Evolutionary conservation across 495 filamentous ascomycete genomes (phyloP), one percentile per base, ranked within the genome.

Genomic region (Choiromyces venosus): DNA sequence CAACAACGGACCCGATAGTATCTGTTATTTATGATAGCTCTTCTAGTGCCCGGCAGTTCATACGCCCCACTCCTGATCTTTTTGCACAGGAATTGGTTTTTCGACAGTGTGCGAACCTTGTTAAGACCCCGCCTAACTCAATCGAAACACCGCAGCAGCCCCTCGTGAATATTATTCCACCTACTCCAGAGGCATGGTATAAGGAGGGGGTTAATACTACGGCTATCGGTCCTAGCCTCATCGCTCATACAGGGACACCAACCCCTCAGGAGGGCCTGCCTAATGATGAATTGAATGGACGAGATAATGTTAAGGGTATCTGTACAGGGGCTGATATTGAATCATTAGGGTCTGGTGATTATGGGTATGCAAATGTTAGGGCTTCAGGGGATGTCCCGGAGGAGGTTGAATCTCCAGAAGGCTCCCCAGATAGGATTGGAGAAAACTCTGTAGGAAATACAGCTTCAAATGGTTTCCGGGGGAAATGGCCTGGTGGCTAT

Each of bases 191-290:
- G n/a, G 4, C 21, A 14, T 56, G n/a, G n/a, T n/a, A n/a, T n/a
- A n/a, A n/a, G n/a, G n/a, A n/a, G n/a, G n/a, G n/a, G n/a, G n/a
- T n/a, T n/a, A n/a, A n/a, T n/a, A n/a, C n/a, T n/a, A n/a, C n/a
- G n/a, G n/a, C n/a, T n/a, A 36, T 52, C 39, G 3, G 36, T 25
- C 46, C 69, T 29, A 78, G 52, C 42, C 77, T 80, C 14, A 16
- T 79, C 37, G 78, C 69, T n/a, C 78, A 80, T 42, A 79, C 76
- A 37, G 76, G 78, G 7, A 71, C 76, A 21, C 73, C 73, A 6
- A 79, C 76, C 25, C 73, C 78, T 0, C 72, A 78, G 40, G 76
- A 79, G 36, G 56, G 66, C 6, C 39, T 40, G 39, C 16, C 39
- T n/a, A n/a, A n/a, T n/a, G 44, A 21, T n/a, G 18, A n/a, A n/a